Evolutionary conservation across 2,329 filamentous ascomycete species (phyloP), one percentile per base, ranked within the genome.

Genomic region (Curvularia hawaiiensis): DNA sequence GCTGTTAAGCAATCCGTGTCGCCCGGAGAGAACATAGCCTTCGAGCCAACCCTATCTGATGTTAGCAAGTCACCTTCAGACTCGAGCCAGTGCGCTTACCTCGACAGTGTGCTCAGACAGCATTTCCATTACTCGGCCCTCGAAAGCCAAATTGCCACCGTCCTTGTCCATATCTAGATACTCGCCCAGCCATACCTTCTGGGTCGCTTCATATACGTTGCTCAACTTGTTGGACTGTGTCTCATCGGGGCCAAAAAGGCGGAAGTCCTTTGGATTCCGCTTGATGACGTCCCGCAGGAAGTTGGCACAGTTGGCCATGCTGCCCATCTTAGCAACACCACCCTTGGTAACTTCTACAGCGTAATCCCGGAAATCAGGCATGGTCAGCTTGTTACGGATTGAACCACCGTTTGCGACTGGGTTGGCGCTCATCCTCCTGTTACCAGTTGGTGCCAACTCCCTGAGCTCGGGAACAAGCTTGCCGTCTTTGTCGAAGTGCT

Each of bases 101-200:
- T 93, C 90, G 59, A 85, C 86, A 16, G 89, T 92, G 72, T 93
- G 90, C 75, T 93, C 90, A 18, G 87, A 90, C n/a, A 93, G 83
- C 73, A 92, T 92, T 74, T 93, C 90, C 88, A 93, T 92, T 35
- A 92, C 90, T 28, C 89, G 84, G 16, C 90, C 90, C 14, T 83
- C 81, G 18, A 80, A 83, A 6, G 86, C 83, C 24, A 93, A 79
- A 67, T 93, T 92, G 60, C 90, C 90, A 10, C 90, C 90, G 67
- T 92, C 87, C 8, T 79, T 76, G 67, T 93, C 90, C 70, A 92
- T 90, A 4, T 90, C 87, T 60, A 92, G 90, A 73, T 90, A 90
- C 49, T 91, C 89, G 6, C 85, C 90, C 79, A 92, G 81, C 90
- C 90, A 92, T 3, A 90, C 89, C 76, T 92, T 92, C 82, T 91